Evolutionary conservation across 345 rosid genomes (phyloP).

Genomic region (Aurinia saxatilis): DNA sequence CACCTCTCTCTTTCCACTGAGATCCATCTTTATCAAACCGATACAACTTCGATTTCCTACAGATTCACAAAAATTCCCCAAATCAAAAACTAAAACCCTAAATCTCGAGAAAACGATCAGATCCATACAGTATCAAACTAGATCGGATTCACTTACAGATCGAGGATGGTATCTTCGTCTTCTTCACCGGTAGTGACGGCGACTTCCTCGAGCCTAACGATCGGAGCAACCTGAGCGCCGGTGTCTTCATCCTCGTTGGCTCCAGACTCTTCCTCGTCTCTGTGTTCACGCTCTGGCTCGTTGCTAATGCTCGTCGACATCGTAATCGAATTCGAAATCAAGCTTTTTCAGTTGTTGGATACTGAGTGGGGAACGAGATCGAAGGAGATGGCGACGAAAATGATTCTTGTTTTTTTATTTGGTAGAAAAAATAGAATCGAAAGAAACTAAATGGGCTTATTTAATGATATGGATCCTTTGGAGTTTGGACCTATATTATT

Average conservation of each 20-base stretch:
- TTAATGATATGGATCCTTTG: no score
- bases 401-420: no score
- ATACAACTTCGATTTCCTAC: slow-evolving; percentile 80
- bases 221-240: slow-evolving; percentile 86
- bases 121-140: no score
- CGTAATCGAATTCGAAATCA: neutral
- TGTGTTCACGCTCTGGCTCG: slow-evolving; percentile 45
- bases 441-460: neutral
- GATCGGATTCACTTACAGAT: slow-evolving; percentile 43
- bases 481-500: no score
- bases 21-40: slow-evolving; percentile 73
- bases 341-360: slow-evolving; percentile 13
- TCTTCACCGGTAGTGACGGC: slow-evolving; percentile 84
- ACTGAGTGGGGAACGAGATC: neutral
- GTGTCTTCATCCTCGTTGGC: slow-evolving; percentile 91
- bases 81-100: neutral
- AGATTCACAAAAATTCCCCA: neutral
- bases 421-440: no score
- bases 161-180: slow-evolving; percentile 66
- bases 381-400: neutral
- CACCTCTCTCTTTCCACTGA: slow-evolving; percentile 96
- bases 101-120: neutral
- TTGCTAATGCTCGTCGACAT: slow-evolving; percentile 49
- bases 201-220: slow-evolving; percentile 75
- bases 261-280: slow-evolving; percentile 60